These are phyloP conservation scores for Venturia aucupariae DNA, from an alignment of 2,329 filamentous ascomycete genomes.

Conservation along the genomic window DNA sequence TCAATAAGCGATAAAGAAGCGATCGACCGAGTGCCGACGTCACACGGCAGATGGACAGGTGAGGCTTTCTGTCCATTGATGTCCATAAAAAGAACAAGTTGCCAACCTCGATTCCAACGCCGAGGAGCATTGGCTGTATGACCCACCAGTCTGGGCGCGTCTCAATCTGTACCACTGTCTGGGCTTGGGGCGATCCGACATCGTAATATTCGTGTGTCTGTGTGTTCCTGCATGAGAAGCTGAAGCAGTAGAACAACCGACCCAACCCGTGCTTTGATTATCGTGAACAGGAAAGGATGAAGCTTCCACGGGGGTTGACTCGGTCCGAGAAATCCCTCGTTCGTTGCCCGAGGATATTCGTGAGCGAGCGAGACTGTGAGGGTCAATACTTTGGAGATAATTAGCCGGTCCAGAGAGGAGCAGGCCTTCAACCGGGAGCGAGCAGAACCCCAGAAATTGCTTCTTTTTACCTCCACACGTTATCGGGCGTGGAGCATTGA, in stretches of 20 bases:
- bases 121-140: background rate
- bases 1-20: background rate
- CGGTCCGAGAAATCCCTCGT: background rate
- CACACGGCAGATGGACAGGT: background rate
- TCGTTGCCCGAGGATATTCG: background rate
- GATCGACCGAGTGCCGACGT: background rate
- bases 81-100: background rate
- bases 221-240: slow-evolving; percentile 3
- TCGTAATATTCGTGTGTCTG: background rate
- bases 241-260: background rate
- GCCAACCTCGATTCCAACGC: background rate
- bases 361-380: background rate
- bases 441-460: background rate
- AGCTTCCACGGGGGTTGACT: background rate
- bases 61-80: background rate
- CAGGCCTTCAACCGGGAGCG: background rate
- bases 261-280: slow-evolving; percentile 1
- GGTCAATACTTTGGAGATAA: background rate
- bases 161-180: background rate
- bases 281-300: background rate
- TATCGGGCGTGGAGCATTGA: slow-evolving; percentile 1
- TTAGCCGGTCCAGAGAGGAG: background rate
- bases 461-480: background rate
- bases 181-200: background rate
- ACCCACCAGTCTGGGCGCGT: background rate